A percentile compares a stretch with the other conserved stretches of the same genome.
Evolutionary conservation across 1,139 yeast genomes (phyloP).

Genomic region (Pichia sp.): DNA sequence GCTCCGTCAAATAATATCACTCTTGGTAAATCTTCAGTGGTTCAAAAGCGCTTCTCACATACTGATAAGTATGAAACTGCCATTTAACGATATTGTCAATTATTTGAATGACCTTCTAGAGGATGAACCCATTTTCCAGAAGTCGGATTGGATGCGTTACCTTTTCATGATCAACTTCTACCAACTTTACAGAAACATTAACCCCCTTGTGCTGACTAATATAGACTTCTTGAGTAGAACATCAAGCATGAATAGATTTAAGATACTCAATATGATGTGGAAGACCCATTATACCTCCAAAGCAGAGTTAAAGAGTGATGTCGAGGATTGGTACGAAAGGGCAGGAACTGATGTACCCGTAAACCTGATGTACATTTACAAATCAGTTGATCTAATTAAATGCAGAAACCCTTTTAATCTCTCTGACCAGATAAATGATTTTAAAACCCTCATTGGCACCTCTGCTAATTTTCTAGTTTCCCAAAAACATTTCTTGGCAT

Average conservation of each 20-base stretch:
- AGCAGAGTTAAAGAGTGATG: conserved; percentile 8
- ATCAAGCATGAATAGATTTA: conserved; percentile 8
- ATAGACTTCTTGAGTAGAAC: conserved; percentile 14
- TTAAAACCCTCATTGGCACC: not conserved
- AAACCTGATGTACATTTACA: conserved; percentile 10
- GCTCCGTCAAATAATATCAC: conserved; percentile 1
- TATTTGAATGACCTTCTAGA: conserved; percentile 16
- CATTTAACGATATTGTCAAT: conserved; percentile 17
- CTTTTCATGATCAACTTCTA: conserved; percentile 16
- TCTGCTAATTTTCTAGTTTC: not conserved
- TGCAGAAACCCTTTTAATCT: conserved; percentile 1
- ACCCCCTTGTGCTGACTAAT: conserved; percentile 15
- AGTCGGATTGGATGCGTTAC: conserved; percentile 17
- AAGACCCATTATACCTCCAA: conserved; percentile 10
- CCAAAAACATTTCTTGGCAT: not conserved
- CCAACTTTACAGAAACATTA: conserved; percentile 7
- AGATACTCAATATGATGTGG: conserved; percentile 12
- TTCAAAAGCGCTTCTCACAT: conserved; percentile 21
- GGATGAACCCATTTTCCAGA: conserved; percentile 13
- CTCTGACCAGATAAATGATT: conserved; percentile 1
- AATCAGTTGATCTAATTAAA: conserved; percentile 14
- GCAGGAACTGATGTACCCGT: conserved; percentile 7
- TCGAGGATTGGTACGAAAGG: conserved; percentile 3
- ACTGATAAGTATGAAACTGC: conserved; percentile 11
- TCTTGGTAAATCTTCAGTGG: conserved; percentile 20